These are phyloP conservation scores for Tricholomella constricta DNA, from an alignment of 768 basidiomycete species.

Conservation along the genomic window DNA sequence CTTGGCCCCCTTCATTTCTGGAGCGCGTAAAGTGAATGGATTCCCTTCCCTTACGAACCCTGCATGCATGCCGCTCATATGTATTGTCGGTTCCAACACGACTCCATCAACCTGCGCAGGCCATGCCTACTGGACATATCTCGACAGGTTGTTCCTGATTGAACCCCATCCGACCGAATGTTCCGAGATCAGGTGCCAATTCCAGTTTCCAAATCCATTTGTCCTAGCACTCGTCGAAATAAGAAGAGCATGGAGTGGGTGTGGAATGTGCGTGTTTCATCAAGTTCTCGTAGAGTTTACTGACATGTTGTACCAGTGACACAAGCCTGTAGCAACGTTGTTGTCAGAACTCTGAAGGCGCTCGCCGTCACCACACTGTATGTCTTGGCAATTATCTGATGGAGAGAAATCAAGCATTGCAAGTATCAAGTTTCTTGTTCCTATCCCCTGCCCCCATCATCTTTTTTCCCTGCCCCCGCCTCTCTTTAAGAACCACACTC, in stretches of 20 bases:
- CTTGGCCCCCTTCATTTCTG: neutral
- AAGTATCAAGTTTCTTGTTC: neutral
- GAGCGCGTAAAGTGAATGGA: too few relatives aligned
- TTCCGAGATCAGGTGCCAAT: too few relatives aligned
- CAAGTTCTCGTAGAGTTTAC: neutral
- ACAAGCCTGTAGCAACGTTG: neutral
- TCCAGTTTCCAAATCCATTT: too few relatives aligned
- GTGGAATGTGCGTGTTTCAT: conserved; percentile 3
- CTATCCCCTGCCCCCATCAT: conserved; percentile 10
- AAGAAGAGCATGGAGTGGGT: neutral
- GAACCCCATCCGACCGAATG: too few relatives aligned
- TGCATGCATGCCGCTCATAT: neutral
- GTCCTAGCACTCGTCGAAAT: too few relatives aligned
- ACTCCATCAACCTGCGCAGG: too few relatives aligned
- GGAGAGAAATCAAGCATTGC: conserved; percentile 5
- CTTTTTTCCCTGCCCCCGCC: conserved; percentile 1
- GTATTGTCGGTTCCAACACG: too few relatives aligned
- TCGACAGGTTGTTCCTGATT: neutral
- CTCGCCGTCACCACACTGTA: neutral
- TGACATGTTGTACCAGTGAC: neutral
- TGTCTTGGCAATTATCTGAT: conserved; percentile 1
- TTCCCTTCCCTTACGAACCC: too few relatives aligned
- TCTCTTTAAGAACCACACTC: conserved; percentile 19
- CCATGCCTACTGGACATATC: neutral
- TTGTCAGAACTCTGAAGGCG: neutral